Evolutionary conservation across 225 moss, liverwort and hornwort genomes (phyloP), one percentile per base, ranked within the genome.

Genomic region (Antitrichia curtipendula): DNA sequence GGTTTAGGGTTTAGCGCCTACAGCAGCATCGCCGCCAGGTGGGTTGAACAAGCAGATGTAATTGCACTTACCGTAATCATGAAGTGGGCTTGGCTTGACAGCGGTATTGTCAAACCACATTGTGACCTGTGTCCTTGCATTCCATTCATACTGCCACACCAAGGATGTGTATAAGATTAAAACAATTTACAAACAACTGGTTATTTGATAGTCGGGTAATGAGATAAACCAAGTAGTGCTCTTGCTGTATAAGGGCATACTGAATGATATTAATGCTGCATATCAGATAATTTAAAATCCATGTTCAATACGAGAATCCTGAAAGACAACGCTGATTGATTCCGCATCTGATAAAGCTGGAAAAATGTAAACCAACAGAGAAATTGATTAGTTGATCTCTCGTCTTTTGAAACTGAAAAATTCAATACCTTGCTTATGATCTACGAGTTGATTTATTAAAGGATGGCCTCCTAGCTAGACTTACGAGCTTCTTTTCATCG

Each of bases 61-160:
- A 50, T 64, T 47, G 53, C 24, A 60, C 82, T 60, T 92, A 96
- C 96, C 96, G 76, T 98, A 96, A 89, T 98, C 96, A 90, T 95
- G 96, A 78, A 98, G 95, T 70, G 94, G 91, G 61, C 96, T 98
- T 87, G 98, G 96, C 84, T 96, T 90, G 76, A 90, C 90, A 75
- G 82, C 91, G 58, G 95, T 98, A 75, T 96, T 98, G 94, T 98
- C 98, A 74, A 95, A 98, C 98, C 98, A 98, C 98, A 98, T 98
- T 78, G 96, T 98, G 65, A 98, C 88, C 92, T 98, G 96, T 56
- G 96, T 98, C 85, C 98, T 92, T 75, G 96, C 96, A 93, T 96
- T 98, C 96, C 98, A 96, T 70, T 98, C 98, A 85, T 96, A 98
- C 96, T 98, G 92, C 78, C 85, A 90, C 73, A 85, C 16, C 80